phyloP scores from a whole-genome alignment of 805 yeast genomes.

The Yarrowia sp. region DNA sequence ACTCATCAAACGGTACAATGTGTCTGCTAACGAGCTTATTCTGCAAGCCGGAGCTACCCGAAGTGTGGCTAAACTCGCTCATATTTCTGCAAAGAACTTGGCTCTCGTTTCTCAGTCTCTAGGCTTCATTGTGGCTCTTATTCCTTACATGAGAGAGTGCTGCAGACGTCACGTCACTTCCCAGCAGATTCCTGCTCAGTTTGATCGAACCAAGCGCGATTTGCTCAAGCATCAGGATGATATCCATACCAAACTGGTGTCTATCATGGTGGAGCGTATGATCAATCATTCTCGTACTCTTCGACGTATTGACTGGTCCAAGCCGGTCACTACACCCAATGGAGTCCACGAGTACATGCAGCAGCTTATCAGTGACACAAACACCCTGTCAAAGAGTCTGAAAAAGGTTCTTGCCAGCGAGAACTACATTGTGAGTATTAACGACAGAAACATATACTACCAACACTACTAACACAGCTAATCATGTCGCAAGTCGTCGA shows the following conservation, averaged over 20 bases:
- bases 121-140: slow-evolving; percentile 45
- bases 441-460: not conserved
- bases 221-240: slow-evolving; percentile 63
- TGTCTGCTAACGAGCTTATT: slow-evolving; percentile 57
- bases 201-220: slow-evolving; percentile 44
- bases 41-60: slow-evolving; percentile 73
- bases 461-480: slow-evolving; percentile 27
- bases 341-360: slow-evolving; percentile 65
- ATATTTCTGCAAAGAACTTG: slow-evolving; percentile 69
- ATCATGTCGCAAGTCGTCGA: slow-evolving; percentile 44
- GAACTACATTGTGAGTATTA: slow-evolving; percentile 39
- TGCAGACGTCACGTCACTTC: slow-evolving; percentile 40
- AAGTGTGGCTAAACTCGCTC: slow-evolving; percentile 64
- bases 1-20: slow-evolving; percentile 51
- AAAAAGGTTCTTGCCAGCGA: slow-evolving; percentile 54
- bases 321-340: slow-evolving; percentile 44
- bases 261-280: slow-evolving; percentile 67
- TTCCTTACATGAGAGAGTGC: slow-evolving; percentile 42
- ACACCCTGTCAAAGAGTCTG: slow-evolving; percentile 60
- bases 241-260: slow-evolving; percentile 60
- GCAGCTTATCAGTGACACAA: slow-evolving; percentile 61
- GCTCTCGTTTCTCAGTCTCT: slow-evolving; percentile 68
- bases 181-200: slow-evolving; percentile 39
- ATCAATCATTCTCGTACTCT: slow-evolving; percentile 45
- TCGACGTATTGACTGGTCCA: slow-evolving; percentile 49